Evolutionary conservation across 495 filamentous ascomycete species (phyloP), one percentile per base, ranked within the genome.

Genomic region (Hyaloscypha finlandica): DNA sequence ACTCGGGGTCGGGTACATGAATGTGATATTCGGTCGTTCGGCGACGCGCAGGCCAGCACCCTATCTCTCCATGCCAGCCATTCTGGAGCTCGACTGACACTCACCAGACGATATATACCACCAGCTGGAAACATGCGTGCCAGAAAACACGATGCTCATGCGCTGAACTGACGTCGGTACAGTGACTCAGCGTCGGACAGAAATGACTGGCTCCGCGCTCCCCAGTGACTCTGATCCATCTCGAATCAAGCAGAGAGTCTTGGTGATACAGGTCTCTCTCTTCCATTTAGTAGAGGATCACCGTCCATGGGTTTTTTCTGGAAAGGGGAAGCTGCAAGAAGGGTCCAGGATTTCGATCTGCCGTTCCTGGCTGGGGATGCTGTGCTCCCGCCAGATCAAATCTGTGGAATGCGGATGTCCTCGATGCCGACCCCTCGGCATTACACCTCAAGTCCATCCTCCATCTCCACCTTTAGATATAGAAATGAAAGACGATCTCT

Each of bases 181-280:
- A 51, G 59, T 68, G 66, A 66, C 62, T 66, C 64, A 68, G 66
- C 37, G 66, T 68, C 65, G 62, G 69, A 70, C 64, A 65, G 59
- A 35, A 45, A 65, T n/a, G 25, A 60, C 11, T 65, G 65, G 61
- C 37, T 57, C 56, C 9, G 54, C n/a, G 29, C 20, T 11, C 53
- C 30, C 29, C 4, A 12, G 53, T 6, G 9, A 53, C 16, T 22
- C 31, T 20, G 55, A 71, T 64, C 54, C 61, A 62, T 22, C 61
- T 37, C 35, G 35, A 37, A 37, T 37, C 35, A 37, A 8, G 8
- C 35, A 37, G 61, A 66, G 52, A 39, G 55, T 61, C 25, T 25
- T 60, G 64, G 68, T 62, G 39, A 14, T 54, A 67, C 68, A n/a
- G 61, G 32, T 33, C 25, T 67, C 31, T 25, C 59, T 11, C 32